Percentiles rank a stretch among this genome's conserved stretches.
These are phyloP conservation scores for Talaromyces sp. DNA, from an alignment of 2,329 filamentous ascomycete species.

Conservation along the genomic window DNA sequence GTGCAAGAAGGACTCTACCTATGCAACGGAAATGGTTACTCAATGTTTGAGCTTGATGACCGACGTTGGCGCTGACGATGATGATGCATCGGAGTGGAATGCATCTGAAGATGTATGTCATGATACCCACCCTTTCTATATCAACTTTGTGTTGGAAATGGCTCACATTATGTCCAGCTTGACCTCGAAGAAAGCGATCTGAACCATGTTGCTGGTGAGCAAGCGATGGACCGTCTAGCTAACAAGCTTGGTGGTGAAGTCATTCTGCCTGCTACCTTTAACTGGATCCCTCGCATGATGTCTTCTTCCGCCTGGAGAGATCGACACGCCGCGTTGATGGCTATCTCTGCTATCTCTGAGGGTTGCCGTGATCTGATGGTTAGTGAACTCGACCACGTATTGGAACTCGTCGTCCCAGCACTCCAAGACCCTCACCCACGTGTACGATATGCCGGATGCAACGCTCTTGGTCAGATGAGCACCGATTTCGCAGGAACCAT, in stretches of 20 bases:
- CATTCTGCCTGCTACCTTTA: conserved; percentile 89
- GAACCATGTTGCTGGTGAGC: conserved; percentile 95
- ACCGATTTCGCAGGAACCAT: conserved; percentile 97
- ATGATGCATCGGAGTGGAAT: conserved; percentile 92
- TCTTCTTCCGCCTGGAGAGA: conserved; percentile 91
- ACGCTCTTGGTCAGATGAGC: conserved; percentile 99
- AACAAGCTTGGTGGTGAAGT: conserved; percentile 95
- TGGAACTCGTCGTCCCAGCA: conserved; percentile 90
- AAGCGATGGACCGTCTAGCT: conserved; percentile 94
- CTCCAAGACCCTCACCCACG: conserved; percentile 85
- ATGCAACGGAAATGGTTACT: conserved; percentile 94
- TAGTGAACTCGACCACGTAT: conserved; percentile 85
- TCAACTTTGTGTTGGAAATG: conserved; percentile 13
- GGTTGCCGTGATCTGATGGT: conserved; percentile 95
- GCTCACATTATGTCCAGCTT: conserved; percentile 50
- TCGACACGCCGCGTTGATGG: conserved; percentile 94
- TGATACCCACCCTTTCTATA: not conserved
- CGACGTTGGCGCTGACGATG: conserved; percentile 88
- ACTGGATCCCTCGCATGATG: conserved; percentile 98
- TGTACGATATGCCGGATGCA: conserved; percentile 95
- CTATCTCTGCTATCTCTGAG: conserved; percentile 96
- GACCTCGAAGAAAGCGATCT: conserved; percentile 94
- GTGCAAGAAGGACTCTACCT: conserved; percentile 90
- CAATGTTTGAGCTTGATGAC: conserved; percentile 98
- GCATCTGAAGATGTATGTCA: conserved; percentile 75